phyloP scores from a whole-genome alignment of 2,329 filamentous ascomycete species.

The Epicoccum sorghinum region DNA sequence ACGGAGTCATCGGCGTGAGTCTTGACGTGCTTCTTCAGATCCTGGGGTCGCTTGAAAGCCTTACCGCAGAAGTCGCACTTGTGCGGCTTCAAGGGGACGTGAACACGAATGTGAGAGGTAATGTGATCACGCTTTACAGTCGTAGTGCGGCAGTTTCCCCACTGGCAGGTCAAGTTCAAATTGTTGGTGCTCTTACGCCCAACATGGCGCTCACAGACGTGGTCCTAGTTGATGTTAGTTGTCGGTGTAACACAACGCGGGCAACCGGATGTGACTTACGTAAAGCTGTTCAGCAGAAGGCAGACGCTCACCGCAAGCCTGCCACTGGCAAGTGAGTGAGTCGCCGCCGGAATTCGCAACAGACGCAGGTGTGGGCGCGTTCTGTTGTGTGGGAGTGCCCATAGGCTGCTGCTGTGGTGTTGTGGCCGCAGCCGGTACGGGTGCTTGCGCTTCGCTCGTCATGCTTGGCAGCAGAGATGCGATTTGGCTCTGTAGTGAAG shows the following conservation, averaged over 20 bases:
- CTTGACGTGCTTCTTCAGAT: conserved; percentile 99
- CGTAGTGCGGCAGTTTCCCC: conserved; percentile 93
- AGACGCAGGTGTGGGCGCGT: conserved; percentile 39
- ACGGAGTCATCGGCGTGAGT: conserved; percentile 97
- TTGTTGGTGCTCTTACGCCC: conserved; percentile 99
- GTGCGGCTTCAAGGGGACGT: conserved; percentile 98
- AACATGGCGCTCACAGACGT: conserved; percentile 97
- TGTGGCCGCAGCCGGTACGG: conserved; percentile 31
- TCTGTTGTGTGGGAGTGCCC: conserved; percentile 42
- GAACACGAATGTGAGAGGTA: conserved; percentile 97
- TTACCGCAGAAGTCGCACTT: conserved; percentile 99
- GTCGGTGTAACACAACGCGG: conserved; percentile 16
- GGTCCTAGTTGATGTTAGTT: conserved; percentile 67
- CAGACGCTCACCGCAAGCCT: conserved; percentile 65
- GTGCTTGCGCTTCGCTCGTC: conserved; percentile 27
- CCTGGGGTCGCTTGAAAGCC: conserved; percentile 98
- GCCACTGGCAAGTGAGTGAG: conserved; percentile 65
- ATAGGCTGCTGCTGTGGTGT: conserved; percentile 41
- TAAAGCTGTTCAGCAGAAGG: conserved; percentile 66
- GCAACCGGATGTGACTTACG: conserved; percentile 51
- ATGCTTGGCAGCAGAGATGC: conserved; percentile 21
- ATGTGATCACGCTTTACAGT: conserved; percentile 99
- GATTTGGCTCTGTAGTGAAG: conserved; percentile 19
- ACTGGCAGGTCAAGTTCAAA: conserved; percentile 94
- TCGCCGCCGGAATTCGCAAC: conserved; percentile 46